Percentiles rank a stretch among this genome's conserved stretches.
phyloP scores from a whole-genome alignment of 768 basidiomycete species.

The Mycena metata region DNA sequence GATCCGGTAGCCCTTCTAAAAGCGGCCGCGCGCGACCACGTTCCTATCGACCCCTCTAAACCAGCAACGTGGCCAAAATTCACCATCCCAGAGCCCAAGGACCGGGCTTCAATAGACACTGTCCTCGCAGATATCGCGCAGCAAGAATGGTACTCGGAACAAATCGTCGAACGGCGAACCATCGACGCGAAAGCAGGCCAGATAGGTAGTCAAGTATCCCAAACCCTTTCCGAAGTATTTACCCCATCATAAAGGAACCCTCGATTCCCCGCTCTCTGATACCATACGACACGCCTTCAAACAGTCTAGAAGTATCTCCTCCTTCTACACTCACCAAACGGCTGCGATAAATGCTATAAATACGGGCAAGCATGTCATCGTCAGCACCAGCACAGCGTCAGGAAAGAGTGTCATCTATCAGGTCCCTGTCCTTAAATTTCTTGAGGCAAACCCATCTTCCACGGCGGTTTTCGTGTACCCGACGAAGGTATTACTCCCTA shows the following conservation, averaged over 20 bases:
- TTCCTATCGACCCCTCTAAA: conserved; percentile 73
- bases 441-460: conserved; percentile 70
- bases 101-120: conserved; percentile 69
- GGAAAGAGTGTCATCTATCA: conserved; percentile 93
- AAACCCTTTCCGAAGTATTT: background rate
- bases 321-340: conserved; percentile 80
- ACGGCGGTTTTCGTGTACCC: conserved; percentile 92
- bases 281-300: conserved; percentile 68
- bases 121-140: conserved; percentile 70
- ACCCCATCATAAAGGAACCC: conserved; percentile 25
- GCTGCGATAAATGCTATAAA: conserved; percentile 76
- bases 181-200: conserved; percentile 66
- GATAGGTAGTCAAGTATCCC: conserved; percentile 55
- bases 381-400: conserved; percentile 92
- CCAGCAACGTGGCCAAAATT: conserved; percentile 37
- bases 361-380: conserved; percentile 78
- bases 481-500: conserved; percentile 73
- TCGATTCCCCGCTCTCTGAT: conserved; percentile 71
- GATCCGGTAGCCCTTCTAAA: conserved; percentile 76
- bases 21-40: conserved; percentile 75
- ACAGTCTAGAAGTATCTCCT: conserved; percentile 69
- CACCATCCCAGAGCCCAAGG: conserved; percentile 55
- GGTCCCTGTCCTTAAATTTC: conserved; percentile 75
- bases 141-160: conserved; percentile 76
- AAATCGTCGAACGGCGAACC: conserved; percentile 72